phyloP scores from a whole-genome alignment of 1,139 yeast species.

The Insectozyma bohioensis region DNA sequence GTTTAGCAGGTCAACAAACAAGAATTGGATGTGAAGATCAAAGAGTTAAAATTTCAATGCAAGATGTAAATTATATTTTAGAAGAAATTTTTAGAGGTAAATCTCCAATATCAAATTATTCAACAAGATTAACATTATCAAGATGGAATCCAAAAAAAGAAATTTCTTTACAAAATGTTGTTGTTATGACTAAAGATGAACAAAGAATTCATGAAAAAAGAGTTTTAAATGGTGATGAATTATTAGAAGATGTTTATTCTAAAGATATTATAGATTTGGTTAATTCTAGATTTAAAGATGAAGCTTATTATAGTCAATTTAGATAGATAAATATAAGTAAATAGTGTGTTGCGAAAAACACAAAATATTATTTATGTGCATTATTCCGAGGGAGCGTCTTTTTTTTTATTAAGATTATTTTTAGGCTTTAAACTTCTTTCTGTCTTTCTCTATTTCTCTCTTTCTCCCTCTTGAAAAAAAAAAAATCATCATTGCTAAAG shows the following conservation, averaged over 20 bases:
- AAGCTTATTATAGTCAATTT: conserved; percentile 64
- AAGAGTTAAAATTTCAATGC: conserved; percentile 67
- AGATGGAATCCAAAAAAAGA: conserved; percentile 74
- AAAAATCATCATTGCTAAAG: too few relatives aligned
- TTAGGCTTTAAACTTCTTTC: too few relatives aligned
- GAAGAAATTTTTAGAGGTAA: conserved; percentile 94
- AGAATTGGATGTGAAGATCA: conserved; percentile 70
- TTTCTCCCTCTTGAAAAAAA: too few relatives aligned
- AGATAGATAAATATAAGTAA: conserved; percentile 16
- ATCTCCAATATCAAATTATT: conserved; percentile 82
- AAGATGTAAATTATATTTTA: conserved; percentile 79
- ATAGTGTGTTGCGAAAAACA: too few relatives aligned
- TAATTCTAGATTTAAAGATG: conserved; percentile 67
- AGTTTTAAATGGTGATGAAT: conserved; percentile 66
- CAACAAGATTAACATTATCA: conserved; percentile 75
- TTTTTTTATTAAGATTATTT: too few relatives aligned
- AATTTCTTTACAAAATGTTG: conserved; percentile 68
- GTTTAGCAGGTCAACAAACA: conserved; percentile 83
- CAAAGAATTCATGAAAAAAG: conserved; percentile 74
- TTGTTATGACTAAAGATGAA: conserved; percentile 86
- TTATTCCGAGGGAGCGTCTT: too few relatives aligned
- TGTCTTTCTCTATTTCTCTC: too few relatives aligned
- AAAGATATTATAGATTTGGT: conserved; percentile 59
- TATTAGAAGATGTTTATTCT: conserved; percentile 62
- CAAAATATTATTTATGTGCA: too few relatives aligned